phyloP scores from a whole-genome alignment of 257 asterid genomes.

The Fraxinus anomala region DNA sequence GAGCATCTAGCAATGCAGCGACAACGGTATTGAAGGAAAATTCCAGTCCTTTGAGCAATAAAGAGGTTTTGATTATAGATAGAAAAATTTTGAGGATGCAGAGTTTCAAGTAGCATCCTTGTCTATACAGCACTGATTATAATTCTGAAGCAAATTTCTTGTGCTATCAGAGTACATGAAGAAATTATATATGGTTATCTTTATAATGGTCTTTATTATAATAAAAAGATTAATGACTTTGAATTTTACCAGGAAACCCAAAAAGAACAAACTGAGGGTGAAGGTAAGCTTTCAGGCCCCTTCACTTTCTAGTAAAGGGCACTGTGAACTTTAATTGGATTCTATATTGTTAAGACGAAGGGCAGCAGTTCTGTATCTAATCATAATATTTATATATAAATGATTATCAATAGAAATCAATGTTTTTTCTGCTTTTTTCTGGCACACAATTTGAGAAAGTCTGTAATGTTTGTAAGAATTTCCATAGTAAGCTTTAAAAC shows the following conservation, averaged over 20 bases:
- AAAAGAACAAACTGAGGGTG: background rate
- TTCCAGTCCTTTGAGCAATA: slow-evolving; percentile 49
- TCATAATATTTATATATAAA: background rate
- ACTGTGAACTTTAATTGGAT: background rate
- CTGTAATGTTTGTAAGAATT: background rate
- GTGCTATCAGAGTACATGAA: slow-evolving; percentile 3
- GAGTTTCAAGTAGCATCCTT: slow-evolving; percentile 72
- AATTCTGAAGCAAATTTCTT: slow-evolving; percentile 63
- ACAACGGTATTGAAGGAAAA: slow-evolving; percentile 60
- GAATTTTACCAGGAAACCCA: background rate
- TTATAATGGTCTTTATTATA: background rate
- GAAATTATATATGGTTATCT: background rate
- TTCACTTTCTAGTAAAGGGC: background rate
- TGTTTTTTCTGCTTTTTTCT: background rate
- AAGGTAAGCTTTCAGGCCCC: background rate
- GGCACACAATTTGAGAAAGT: background rate
- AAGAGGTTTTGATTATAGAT: slow-evolving; percentile 57
- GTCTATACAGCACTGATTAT: slow-evolving; percentile 65
- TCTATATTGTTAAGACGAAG: background rate
- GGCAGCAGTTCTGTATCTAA: background rate
- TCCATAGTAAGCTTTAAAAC: too few species aligned
- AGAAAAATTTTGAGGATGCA: slow-evolving; percentile 46
- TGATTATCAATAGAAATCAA: background rate
- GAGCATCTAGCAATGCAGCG: slow-evolving; percentile 72
- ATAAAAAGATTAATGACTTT: background rate